A percentile compares a stretch with the other conserved stretches of the same genome.
phyloP scores from a whole-genome alignment of 2,329 filamentous ascomycete species.

The Zarea fungicola region DNA sequence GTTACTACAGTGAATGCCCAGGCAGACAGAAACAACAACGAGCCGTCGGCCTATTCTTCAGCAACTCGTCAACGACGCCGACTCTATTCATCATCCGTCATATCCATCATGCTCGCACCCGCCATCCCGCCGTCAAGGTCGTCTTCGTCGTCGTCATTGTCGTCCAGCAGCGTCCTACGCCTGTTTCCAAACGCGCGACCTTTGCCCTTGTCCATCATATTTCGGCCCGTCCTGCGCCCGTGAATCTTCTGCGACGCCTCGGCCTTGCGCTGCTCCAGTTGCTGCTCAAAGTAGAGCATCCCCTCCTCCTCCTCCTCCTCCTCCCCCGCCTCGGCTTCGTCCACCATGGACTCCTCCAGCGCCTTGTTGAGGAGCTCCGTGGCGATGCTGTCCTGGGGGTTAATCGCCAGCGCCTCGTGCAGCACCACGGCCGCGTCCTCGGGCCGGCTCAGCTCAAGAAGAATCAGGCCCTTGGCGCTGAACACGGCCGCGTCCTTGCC shows the following conservation, averaged over 20 bases:
- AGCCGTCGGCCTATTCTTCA: too few relatives aligned
- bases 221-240: constrained; percentile 20
- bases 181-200: constrained; percentile 34
- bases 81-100: constrained; percentile 48
- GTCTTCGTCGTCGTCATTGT: constrained; percentile 30
- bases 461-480: constrained; percentile 74
- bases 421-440: constrained; percentile 76
- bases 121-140: constrained; percentile 18
- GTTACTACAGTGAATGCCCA: too few relatives aligned
- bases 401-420: constrained; percentile 77
- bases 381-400: constrained; percentile 74
- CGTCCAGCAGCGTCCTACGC: constrained; percentile 27
- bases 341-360: constrained; percentile 53
- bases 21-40: too few relatives aligned
- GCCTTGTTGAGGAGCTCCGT: constrained; percentile 73
- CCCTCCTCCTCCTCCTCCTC: constrained; percentile 41
- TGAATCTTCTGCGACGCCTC: constrained; percentile 37
- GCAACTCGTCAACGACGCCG: not conserved
- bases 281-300: constrained; percentile 46
- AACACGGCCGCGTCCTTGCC: constrained; percentile 76
- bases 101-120: constrained; percentile 48
- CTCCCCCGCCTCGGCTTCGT: constrained; percentile 34
- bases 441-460: constrained; percentile 69
- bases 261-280: constrained; percentile 42
- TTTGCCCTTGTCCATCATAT: constrained; percentile 39